Conservation (phyloP, 192 early-diverging fungal genomes). For the Rhizophagus clarus region DNA sequence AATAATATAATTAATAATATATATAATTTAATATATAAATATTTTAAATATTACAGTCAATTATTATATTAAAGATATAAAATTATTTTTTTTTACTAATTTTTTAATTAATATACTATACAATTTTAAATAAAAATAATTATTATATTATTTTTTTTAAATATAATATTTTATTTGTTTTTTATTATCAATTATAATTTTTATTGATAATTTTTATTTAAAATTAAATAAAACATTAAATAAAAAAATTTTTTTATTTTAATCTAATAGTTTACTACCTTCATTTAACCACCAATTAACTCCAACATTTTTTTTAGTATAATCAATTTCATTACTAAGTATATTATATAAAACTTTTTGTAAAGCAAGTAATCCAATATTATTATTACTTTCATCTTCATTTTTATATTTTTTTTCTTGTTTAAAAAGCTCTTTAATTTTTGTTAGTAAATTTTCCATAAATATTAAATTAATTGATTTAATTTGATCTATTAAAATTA, state of each 20-base stretch:
- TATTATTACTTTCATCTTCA: neutral
- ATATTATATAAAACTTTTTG: constrained; percentile 24
- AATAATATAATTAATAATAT: no score
- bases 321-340: constrained; percentile 22
- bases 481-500: constrained; percentile 45
- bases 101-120: no score
- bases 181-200: no score
- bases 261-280: neutral
- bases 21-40: no score
- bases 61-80: no score
- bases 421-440: constrained; percentile 36
- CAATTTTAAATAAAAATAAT: no score
- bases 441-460: constrained; percentile 40
- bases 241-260: neutral
- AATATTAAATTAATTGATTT: constrained; percentile 44
- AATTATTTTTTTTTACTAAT: no score
- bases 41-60: no score
- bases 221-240: no score
- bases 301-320: constrained; percentile 27
- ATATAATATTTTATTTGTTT: no score
- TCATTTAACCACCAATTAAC: constrained; percentile 33
- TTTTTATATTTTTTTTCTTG: constrained; percentile 24
- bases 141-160: no score
- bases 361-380: neutral
- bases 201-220: no score